Conservation (phyloP, 345 rosid species). For the Cochlearia excelsa region DNA sequence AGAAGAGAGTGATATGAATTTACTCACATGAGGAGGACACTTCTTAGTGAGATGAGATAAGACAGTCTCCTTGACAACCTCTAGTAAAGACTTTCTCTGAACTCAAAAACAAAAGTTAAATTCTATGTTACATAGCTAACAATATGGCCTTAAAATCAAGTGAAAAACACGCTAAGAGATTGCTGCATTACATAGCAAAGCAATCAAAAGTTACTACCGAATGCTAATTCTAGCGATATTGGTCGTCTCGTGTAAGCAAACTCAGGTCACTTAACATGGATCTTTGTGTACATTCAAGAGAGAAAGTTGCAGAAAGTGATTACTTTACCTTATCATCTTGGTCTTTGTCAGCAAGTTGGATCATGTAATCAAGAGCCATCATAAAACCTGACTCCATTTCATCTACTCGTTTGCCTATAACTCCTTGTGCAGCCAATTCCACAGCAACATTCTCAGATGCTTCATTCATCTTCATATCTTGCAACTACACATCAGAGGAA, state of each 20-base stretch:
- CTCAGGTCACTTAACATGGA: neutral
- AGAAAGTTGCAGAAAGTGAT: neutral
- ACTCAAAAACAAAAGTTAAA: conserved; percentile 28
- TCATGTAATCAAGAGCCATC: conserved; percentile 97
- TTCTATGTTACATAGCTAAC: neutral
- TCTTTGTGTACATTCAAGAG: too few relatives aligned
- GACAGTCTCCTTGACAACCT: conserved; percentile 90
- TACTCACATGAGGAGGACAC: conserved; percentile 83
- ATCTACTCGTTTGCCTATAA: conserved; percentile 88
- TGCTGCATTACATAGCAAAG: neutral
- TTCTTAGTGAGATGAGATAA: conserved; percentile 79
- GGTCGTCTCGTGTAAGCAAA: neutral
- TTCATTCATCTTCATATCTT: conserved; percentile 89
- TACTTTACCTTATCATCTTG: conserved; percentile 69
- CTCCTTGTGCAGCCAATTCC: conserved; percentile 91
- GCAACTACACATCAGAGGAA: conserved; percentile 41
- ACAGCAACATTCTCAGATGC: conserved; percentile 85
- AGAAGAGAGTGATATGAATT: neutral
- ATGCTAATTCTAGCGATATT: too few relatives aligned
- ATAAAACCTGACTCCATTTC: conserved; percentile 94
- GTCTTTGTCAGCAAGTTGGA: conserved; percentile 73
- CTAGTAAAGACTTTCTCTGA: conserved; percentile 74
- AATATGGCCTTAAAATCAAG: neutral
- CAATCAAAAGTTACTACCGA: neutral
- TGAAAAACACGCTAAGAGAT: neutral